These are phyloP conservation scores for Bertia moriformis DNA, from an alignment of 2,329 filamentous ascomycete genomes.

Conservation along the genomic window DNA sequence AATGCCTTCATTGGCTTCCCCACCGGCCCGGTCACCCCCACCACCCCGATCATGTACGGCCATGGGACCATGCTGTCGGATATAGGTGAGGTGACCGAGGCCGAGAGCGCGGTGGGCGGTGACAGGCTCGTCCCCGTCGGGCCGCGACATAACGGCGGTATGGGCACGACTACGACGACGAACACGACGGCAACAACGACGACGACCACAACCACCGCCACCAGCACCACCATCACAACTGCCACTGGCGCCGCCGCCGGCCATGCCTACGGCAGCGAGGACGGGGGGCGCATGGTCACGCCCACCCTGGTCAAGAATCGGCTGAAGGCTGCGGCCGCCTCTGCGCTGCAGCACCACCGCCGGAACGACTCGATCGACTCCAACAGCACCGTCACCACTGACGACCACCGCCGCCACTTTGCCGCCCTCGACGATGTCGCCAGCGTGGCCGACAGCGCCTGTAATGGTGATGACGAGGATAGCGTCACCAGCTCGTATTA, in stretches of 20 bases:
- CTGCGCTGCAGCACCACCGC: constrained; percentile 28
- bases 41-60: constrained; percentile 53
- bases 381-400: constrained; percentile 42
- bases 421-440: constrained; percentile 46
- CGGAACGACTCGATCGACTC: constrained; percentile 43
- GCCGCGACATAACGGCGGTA: constrained; percentile 18
- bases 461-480: constrained; percentile 55
- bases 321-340: constrained; percentile 19
- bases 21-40: constrained; percentile 30
- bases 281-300: constrained; percentile 24
- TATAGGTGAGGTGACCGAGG: constrained; percentile 41
- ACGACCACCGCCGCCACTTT: constrained; percentile 32
- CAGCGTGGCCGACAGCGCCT: constrained; percentile 50
- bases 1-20: constrained; percentile 30
- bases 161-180: constrained; percentile 13
- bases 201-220: too few relatives aligned
- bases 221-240: too few relatives aligned
- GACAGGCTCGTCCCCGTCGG: constrained; percentile 21
- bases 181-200: too few relatives aligned
- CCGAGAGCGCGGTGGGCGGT: constrained; percentile 31
- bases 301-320: constrained; percentile 30
- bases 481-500: constrained; percentile 44
- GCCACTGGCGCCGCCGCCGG: too few relatives aligned
- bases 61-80: constrained; percentile 58
- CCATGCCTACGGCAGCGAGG: constrained; percentile 12